phyloP scores from a whole-genome alignment of 345 rosid genomes.

The Populus alba region DNA sequence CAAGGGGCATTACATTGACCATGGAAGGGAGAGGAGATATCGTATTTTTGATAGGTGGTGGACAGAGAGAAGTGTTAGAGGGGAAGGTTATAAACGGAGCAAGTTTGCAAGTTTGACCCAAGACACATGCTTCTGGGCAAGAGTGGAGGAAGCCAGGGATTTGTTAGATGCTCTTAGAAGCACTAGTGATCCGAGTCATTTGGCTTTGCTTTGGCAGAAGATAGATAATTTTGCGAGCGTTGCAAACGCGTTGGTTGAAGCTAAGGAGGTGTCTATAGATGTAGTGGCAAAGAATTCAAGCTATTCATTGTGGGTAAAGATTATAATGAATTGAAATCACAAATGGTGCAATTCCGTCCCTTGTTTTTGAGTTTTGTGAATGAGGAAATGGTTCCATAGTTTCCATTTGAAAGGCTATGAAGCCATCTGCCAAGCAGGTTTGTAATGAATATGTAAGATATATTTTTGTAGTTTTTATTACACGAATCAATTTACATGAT shows the following conservation, averaged over 20 bases:
- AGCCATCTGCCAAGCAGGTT: neutral
- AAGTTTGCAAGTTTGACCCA: constrained; percentile 60
- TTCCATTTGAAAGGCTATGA: neutral
- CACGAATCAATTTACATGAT: neutral
- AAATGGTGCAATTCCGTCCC: neutral
- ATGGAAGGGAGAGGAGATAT: constrained; percentile 72
- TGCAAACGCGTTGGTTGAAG: constrained; percentile 37
- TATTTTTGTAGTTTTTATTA: neutral
- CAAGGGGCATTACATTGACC: constrained; percentile 47
- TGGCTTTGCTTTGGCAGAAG: constrained; percentile 26
- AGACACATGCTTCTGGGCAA: constrained; percentile 88
- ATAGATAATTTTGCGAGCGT: constrained; percentile 37
- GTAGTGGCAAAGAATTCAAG: constrained; percentile 65
- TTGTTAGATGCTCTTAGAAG: constrained; percentile 38
- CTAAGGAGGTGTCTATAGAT: constrained; percentile 66
- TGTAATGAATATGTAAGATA: neutral
- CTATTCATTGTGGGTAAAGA: constrained; percentile 56
- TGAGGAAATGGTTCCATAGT: constrained; percentile 29
- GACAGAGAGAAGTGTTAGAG: constrained; percentile 15
- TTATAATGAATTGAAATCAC: constrained; percentile 32
- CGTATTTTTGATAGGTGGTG: constrained; percentile 67
- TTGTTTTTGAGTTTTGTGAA: constrained; percentile 19
- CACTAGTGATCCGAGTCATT: constrained; percentile 32
- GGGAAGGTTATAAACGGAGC: constrained; percentile 36
- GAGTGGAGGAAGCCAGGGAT: constrained; percentile 71